Evolutionary conservation across 345 rosid genomes (phyloP), one percentile per base, ranked within the genome.

Genomic region (Physaria fendleri): DNA sequence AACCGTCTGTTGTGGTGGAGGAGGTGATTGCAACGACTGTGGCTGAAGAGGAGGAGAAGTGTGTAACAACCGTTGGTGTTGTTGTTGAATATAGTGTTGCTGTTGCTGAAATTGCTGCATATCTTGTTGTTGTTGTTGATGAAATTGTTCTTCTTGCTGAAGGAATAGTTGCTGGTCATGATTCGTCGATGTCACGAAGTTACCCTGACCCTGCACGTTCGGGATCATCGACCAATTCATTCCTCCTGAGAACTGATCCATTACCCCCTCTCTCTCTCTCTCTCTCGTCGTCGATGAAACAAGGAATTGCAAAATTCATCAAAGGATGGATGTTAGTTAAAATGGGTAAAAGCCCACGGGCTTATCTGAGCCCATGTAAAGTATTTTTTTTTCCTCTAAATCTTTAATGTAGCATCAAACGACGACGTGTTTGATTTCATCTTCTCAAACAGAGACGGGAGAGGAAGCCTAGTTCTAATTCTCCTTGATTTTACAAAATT

Each of bases 81-180:
- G 52, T 12, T 50, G 79, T 29, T 29, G 33, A 62, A 33, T 60
- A 77, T 12, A 59, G 75, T 11, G 70, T 30, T 41, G 51, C 14
- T 67, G 80, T 5, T 63, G 78, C 6, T 54, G 76, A n/a, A n/a
- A n/a, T n/a, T n/a, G n/a, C 37, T 32, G 39, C 15, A 15, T 11
- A 13, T 34, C 14, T 9, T 41, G 45, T 25, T 46, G 52, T 33
- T 74, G 82, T 22, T 71, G 65, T 1, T 60, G 65, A 3, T 60
- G 55, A 25, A 57, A 76, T 29, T 65, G 76, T 22, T 52, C 47
- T 15, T 75, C 77, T 5, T 59, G 77, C 35, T 52, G 75, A 76
- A 44, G 74, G 59, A 67, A 78, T 64, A 82, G 45, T 11, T 39
- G 44, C 69, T 76, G 79, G 71, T 78, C 88, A 61, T 82, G 88